Conservation (phyloP, 495 filamentous ascomycete genomes). For the Neurospora sp. region DNA sequence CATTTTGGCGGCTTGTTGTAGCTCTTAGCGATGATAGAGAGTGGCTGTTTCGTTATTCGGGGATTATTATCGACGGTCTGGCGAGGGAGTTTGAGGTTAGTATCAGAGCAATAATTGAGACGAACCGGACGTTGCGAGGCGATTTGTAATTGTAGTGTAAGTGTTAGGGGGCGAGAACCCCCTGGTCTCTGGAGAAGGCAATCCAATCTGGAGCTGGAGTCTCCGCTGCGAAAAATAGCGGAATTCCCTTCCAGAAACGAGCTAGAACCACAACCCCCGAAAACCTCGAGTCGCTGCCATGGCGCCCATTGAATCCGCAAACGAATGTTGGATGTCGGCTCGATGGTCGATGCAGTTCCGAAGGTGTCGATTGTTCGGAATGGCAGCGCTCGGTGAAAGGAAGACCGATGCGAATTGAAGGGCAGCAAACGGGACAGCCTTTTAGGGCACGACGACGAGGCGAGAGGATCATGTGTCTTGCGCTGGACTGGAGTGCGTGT, state of each 20-base stretch:
- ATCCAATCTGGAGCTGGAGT: background rate
- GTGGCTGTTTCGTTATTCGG: slow-evolving; percentile 6
- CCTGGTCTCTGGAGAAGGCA: background rate
- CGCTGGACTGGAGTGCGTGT: background rate
- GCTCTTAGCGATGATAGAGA: slow-evolving; percentile 9
- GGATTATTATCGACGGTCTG: background rate
- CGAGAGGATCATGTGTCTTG: background rate
- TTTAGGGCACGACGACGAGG: background rate
- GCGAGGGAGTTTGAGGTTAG: background rate
- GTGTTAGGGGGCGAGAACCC: background rate
- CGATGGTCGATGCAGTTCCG: background rate
- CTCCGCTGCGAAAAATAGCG: background rate
- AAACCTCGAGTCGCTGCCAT: background rate
- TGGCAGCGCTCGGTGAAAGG: background rate
- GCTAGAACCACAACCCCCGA: background rate
- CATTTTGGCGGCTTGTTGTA: slow-evolving; percentile 56
- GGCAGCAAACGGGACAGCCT: background rate
- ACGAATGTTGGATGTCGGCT: background rate
- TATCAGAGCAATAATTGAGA: background rate
- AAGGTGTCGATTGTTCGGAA: background rate
- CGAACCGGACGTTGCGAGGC: background rate
- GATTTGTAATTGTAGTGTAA: background rate
- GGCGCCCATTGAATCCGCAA: background rate
- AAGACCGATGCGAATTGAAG: background rate
- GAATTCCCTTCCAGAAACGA: background rate